Conservation (phyloP, 176 grass and related monocot genomes). For the Paspalum vaginatum region DNA sequence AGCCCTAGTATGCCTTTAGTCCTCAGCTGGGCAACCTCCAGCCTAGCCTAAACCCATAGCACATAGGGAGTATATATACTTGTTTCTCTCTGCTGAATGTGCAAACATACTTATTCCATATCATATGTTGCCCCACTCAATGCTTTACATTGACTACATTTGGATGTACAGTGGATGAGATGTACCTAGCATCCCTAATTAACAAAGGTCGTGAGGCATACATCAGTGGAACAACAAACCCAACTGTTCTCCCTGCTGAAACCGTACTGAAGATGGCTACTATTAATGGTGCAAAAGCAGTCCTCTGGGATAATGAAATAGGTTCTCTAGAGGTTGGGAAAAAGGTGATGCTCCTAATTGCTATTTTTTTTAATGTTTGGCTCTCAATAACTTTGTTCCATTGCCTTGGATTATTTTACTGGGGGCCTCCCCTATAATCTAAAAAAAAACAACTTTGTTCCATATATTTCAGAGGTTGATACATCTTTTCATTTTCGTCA, state of each 20-base stretch:
- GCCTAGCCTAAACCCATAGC: too few species aligned
- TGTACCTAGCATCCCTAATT: constrained; percentile 92
- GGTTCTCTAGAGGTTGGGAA: constrained; percentile 83
- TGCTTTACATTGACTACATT: constrained; percentile 9
- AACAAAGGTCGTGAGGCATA: constrained; percentile 91
- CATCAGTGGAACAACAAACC: constrained; percentile 73
- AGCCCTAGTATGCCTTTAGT: too few species aligned
- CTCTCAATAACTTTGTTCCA: constrained; percentile 5
- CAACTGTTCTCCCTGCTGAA: constrained; percentile 75
- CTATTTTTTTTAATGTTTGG: constrained; percentile 15
- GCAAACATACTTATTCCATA: neutral
- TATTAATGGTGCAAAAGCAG: constrained; percentile 83
- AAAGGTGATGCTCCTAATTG: constrained; percentile 60
- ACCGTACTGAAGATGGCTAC: constrained; percentile 82
- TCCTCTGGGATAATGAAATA: constrained; percentile 93
- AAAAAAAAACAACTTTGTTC: neutral
- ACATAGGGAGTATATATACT: neutral
- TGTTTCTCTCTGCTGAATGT: neutral
- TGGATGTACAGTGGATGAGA: constrained; percentile 83
- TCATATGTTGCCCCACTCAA: neutral
- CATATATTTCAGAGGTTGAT: neutral
- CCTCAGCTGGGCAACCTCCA: too few species aligned
- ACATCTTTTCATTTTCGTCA: constrained; percentile 3
- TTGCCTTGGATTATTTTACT: neutral
- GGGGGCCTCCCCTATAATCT: too few species aligned